Evolutionary conservation across 148 eudicot species (phyloP).

Genomic region (Agrostemma githago): DNA sequence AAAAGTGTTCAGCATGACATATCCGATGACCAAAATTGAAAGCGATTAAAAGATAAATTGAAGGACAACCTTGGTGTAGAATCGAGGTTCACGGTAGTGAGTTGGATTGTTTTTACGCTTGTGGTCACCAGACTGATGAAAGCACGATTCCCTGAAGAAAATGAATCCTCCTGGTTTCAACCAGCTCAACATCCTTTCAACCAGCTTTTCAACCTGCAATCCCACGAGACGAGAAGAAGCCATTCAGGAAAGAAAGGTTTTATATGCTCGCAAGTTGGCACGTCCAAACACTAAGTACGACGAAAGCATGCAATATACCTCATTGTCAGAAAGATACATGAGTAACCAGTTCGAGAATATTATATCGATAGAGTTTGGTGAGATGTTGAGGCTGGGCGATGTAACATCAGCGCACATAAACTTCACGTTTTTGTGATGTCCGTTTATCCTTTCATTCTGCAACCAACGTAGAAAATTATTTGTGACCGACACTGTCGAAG

Average conservation of each 20-base stretch:
- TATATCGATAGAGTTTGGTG: constrained; percentile 69
- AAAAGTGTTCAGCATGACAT: not conserved
- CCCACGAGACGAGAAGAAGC: not conserved
- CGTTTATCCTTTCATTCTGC: constrained; percentile 84
- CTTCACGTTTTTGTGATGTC: constrained; percentile 75
- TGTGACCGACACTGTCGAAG: not conserved
- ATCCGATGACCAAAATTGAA: not conserved
- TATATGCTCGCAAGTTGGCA: too few species aligned
- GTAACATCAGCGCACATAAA: constrained; percentile 98
- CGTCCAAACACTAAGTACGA: not conserved
- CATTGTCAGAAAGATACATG: constrained; percentile 96
- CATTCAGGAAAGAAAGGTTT: not conserved
- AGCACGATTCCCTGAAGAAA: constrained; percentile 95
- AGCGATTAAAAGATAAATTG: not conserved
- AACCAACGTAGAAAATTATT: constrained; percentile 12
- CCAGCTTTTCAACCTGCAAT: constrained; percentile 73
- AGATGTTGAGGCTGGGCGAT: constrained; percentile 63
- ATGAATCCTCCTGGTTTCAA: constrained; percentile 85
- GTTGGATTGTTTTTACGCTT: constrained; percentile 89
- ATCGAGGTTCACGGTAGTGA: constrained; percentile 96
- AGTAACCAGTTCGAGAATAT: constrained; percentile 96
- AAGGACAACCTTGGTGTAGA: constrained; percentile 68
- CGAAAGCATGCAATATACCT: constrained; percentile 37
- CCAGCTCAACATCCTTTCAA: constrained; percentile 74
- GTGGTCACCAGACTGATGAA: constrained; percentile 96